Evolutionary conservation across 2,329 filamentous ascomycete genomes (phyloP).

Genomic region (Pseudocercospora cruenta): DNA sequence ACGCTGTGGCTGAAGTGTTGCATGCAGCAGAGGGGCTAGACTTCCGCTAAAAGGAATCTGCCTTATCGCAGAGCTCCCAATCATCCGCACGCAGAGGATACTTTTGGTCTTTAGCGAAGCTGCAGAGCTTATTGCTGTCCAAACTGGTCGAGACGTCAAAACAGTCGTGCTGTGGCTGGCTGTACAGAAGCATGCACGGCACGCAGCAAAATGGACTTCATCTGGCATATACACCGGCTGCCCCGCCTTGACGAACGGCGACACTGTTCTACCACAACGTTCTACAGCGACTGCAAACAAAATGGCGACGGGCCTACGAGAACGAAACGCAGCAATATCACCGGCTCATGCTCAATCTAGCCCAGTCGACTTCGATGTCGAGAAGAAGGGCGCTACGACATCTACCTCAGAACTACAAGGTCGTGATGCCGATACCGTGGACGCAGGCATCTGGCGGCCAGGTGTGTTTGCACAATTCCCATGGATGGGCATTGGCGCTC

Average conservation of each 20-base stretch:
- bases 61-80: background rate
- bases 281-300: background rate
- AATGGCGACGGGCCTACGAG: background rate
- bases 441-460: slow-evolving; percentile 2
- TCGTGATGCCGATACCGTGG: background rate
- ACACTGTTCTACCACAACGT: background rate
- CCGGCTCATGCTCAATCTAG: background rate
- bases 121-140: background rate
- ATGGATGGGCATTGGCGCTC: slow-evolving; percentile 8
- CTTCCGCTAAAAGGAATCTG: background rate
- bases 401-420: background rate
- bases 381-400: background rate
- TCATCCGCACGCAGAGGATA: background rate
- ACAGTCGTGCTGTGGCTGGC: background rate
- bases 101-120: background rate
- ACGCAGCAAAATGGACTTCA: background rate
- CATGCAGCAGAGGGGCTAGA: background rate
- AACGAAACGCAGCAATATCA: background rate
- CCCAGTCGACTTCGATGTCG: background rate
- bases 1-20: background rate
- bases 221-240: background rate
- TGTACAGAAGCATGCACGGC: background rate
- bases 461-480: slow-evolving; percentile 4
- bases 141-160: background rate
- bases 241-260: background rate